A percentile compares a stretch with the other conserved stretches of the same genome.
These are phyloP conservation scores for Paramarasmius palmivorus DNA, from an alignment of 1,284 basidiomycete genomes.

Conservation along the genomic window DNA sequence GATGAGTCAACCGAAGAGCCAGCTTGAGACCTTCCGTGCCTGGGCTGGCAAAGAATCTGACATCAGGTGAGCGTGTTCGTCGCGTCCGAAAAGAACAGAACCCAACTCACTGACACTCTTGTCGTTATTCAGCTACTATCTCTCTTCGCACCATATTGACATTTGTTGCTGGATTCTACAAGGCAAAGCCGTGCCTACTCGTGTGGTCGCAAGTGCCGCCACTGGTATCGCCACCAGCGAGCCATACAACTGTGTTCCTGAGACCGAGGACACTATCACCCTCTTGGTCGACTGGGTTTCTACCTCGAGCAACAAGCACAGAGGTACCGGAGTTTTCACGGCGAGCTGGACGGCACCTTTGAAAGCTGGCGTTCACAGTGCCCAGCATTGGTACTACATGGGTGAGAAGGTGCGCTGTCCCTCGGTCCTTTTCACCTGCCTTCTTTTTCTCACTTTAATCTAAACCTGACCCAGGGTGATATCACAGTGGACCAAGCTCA, in stretches of 20 bases:
- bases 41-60: constrained; percentile 95
- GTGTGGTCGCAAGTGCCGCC: constrained; percentile 86
- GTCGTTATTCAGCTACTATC: constrained; percentile 71
- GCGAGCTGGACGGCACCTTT: constrained; percentile 87
- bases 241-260: constrained; percentile 80
- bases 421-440: neutral
- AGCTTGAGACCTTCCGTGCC: constrained; percentile 90
- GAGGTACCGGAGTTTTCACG: constrained; percentile 85
- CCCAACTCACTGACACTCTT: neutral
- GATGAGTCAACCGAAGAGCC: constrained; percentile 96
- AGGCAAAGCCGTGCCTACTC: constrained; percentile 74
- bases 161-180: constrained; percentile 93
- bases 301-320: constrained; percentile 65
- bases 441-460: neutral
- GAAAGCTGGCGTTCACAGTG: constrained; percentile 79
- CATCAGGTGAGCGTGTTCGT: constrained; percentile 56
- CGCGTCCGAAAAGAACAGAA: neutral
- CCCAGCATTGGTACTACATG: constrained; percentile 95
- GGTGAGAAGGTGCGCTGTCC: constrained; percentile 68
- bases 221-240: constrained; percentile 87
- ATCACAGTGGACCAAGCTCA: constrained; percentile 92
- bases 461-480: constrained; percentile 63
- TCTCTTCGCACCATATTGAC: constrained; percentile 92
- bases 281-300: constrained; percentile 93
- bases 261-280: constrained; percentile 94